Conservation (phyloP, 2,329 filamentous ascomycete genomes). For the Phyllosticta citribraziliensis region DNA sequence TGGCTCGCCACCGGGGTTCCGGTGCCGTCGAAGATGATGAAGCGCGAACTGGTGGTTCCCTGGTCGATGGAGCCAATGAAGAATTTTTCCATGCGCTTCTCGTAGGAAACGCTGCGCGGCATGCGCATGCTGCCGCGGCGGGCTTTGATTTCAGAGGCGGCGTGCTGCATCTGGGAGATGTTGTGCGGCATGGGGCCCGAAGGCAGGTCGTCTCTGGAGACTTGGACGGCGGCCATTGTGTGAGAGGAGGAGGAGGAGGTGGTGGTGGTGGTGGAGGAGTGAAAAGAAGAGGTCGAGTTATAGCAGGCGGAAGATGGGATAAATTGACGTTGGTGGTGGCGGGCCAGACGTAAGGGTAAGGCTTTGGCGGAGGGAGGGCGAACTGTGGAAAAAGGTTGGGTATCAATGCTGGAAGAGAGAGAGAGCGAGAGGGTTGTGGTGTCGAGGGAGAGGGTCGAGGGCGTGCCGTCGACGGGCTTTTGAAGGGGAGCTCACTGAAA, state of each 20-base stretch:
- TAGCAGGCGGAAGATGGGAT: background rate
- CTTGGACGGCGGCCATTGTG: conserved; percentile 6
- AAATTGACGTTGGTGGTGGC: background rate
- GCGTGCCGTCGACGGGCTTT: background rate
- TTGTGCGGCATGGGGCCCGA: background rate
- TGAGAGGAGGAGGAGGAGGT: background rate
- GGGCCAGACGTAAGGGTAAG: background rate
- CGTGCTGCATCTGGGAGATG: conserved; percentile 7
- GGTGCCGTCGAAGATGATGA: conserved; percentile 76
- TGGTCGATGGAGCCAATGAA: conserved; percentile 87
- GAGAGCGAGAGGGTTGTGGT: background rate
- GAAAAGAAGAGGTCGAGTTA: background rate
- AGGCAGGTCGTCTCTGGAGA: conserved; percentile 2
- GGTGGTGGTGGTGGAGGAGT: background rate
- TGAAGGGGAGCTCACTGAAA: background rate
- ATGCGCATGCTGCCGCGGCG: conserved; percentile 6
- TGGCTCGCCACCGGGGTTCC: conserved; percentile 73
- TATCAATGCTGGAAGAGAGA: background rate
- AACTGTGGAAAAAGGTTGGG: conserved; percentile 3
- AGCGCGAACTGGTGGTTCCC: conserved; percentile 80
- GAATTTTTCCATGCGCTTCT: conserved; percentile 35
- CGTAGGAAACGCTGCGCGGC: conserved; percentile 8
- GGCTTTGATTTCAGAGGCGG: conserved; percentile 7
- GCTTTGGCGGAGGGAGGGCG: conserved; percentile 1
- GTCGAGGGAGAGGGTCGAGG: background rate